Evolutionary conservation across 208 protist species (phyloP), one percentile per base, ranked within the genome.

Genomic region (Wallacemonas sp.): DNA sequence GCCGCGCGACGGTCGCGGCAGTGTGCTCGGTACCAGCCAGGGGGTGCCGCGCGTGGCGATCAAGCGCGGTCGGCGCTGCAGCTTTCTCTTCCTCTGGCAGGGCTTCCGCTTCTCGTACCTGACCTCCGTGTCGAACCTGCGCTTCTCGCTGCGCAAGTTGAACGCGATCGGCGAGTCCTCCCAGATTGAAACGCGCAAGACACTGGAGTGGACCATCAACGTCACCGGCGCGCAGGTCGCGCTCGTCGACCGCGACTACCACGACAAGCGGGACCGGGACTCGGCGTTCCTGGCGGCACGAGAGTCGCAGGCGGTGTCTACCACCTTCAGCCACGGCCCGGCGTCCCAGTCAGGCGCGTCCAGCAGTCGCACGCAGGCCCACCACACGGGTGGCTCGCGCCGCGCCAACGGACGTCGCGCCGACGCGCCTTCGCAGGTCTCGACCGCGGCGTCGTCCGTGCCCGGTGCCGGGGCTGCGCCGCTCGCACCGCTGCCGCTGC

Each of bases 161-260:
- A 87, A 82, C 59, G 86, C 80, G 3, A 82, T 71, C n/a, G 80
- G 78, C 0, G 80, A 93, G 31, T 72, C 74, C 3, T 59, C 61
- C 2, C 70, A 70, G 52, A 69, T 62, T 14, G 49, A 64, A 42
- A 62, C 33, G n/a, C 66, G 61, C 31, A 81, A 73, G 22, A 59
- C 74, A 38, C 75, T 88, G 50, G 65, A 77, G 8, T 85, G 87
- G 82, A 61, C 77, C 3, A 69, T 89, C 42, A 76, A 92, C 71
- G 87, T 89, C 26, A 61, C 71, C 4, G 75, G 81, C 26, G 77
- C 77, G 12, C 86, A 93, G 74, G 71, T 90, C 20, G 91, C 88
- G 23, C 70, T 97, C 26, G 86, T 93, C 7, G 91, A 97, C 76
- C 84, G 87, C 52, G 79, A 94, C 54, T 87, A 93, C 67, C 77